These are phyloP conservation scores for Linum tenue DNA, from an alignment of 345 rosid species.

Conservation along the genomic window DNA sequence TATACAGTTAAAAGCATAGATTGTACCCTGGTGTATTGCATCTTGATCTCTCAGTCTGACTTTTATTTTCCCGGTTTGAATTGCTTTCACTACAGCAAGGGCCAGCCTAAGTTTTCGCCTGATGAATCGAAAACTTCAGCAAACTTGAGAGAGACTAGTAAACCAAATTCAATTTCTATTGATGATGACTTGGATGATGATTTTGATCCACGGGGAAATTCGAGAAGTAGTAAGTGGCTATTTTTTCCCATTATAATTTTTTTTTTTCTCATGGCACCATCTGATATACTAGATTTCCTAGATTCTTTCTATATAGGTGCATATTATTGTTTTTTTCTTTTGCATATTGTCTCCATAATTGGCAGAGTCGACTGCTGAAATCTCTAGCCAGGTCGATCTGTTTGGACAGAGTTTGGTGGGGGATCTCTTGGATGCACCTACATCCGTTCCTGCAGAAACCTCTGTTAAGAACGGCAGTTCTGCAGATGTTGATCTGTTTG, in stretches of 20 bases:
- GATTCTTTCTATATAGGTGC: neutral
- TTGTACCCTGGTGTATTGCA: too few species aligned
- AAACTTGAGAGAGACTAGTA: constrained; percentile 30
- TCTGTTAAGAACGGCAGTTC: constrained; percentile 35
- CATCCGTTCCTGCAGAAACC: constrained; percentile 42
- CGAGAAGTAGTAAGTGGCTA: constrained; percentile 52
- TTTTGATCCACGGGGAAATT: constrained; percentile 92
- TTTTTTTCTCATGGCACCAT: neutral
- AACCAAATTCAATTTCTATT: constrained; percentile 30
- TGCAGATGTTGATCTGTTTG: constrained; percentile 75
- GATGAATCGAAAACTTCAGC: constrained; percentile 8
- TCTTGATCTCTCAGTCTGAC: neutral
- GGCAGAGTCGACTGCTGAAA: constrained; percentile 57
- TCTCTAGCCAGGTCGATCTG: constrained; percentile 61
- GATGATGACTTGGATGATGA: constrained; percentile 69
- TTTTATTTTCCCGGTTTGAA: neutral
- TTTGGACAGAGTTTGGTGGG: constrained; percentile 72
- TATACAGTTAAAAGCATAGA: too few species aligned
- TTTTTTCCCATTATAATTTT: neutral
- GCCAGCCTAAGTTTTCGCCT: constrained; percentile 27
- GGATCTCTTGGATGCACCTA: constrained; percentile 64
- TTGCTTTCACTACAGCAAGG: constrained; percentile 38
- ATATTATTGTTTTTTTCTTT: neutral
- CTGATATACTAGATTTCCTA: neutral
- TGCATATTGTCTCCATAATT: neutral